Evolutionary conservation across 2,329 filamentous ascomycete species (phyloP), one percentile per base, ranked within the genome.

Genomic region (Ophiocordyceps unilateralis): DNA sequence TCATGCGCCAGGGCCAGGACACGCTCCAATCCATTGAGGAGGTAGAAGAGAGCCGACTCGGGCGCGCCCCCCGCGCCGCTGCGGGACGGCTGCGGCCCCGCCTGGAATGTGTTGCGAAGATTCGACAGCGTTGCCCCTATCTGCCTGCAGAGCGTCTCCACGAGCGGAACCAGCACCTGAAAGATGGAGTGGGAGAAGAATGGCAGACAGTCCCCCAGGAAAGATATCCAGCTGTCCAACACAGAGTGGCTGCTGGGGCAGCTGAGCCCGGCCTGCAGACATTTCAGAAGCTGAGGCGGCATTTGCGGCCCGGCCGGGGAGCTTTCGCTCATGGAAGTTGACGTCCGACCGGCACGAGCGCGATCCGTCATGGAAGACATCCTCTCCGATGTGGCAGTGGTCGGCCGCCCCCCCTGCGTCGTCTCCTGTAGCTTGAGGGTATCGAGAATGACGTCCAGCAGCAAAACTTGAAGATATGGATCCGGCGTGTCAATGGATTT

Each of bases 11-110:
- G 77, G 17, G 88, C 88, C 45, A 98, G 68, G 21, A 94, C 80
- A 53, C 93, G 86, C 59, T 98, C 91, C 1, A 98, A 70, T 0
- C 86, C 91, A 49, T 93, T 89, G n/a, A 98, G 68, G 1, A 98
- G 68, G n/a, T 82, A 80, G 40, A 93, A 85, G 1, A 89, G 62
- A 0, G 81, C 83, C 0, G 81, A 74, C 60, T 85, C 86, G 6
- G 74, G 84, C 41, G 49, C 58, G 44, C 45, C 56, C 43, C 46
- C 57, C 44, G n/a, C n/a, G n/a, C 56, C 50, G 48, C 24, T 44
- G 9, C 39, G 41, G 5, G 43, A 43, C n/a, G 47, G 49, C 10
- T 50, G 48, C 5, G 48, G 47, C 15, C 45, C 57, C 2, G 55
- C 56, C 30, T 50, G 62, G 52, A 88, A 89, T 0, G 77, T 75